Base-by-base conservation (phyloP, 768 basidiomycete species). In the Leccinum broughii region DNA sequence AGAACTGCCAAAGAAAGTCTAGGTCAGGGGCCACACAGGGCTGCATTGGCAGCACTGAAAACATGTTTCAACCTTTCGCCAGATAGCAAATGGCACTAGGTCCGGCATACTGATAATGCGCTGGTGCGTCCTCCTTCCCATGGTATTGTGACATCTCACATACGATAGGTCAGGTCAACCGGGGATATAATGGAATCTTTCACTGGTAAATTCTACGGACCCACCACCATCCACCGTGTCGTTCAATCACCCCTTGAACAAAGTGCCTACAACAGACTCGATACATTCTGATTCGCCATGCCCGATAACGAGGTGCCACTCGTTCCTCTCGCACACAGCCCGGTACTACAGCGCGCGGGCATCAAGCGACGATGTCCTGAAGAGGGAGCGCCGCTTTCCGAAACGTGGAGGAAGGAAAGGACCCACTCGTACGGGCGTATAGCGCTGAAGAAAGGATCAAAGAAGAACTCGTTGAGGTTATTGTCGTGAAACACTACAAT, bases 161-260 rank as follows among this genome's bases (percentile, higher is more conserved):
- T 13, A 11, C 15, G 20, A 34, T 51, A 14, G 30, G n/a, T 30
- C 30, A 86, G 86, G 78, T 84, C 13, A 75, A 79, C 81, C 0
- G 85, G 85, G 14, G 85, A 87, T n/a, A n/a, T n/a, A n/a, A n/a
- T 87, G 64, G 80, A 83, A 52, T 83, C 85, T 68, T 72, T 87
- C 11, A 83, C 82, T 1, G 84, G 85, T 0, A 84, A 84, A 1
- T 86, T 75, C 64, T 86, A 85, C 68, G 78, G 74, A 10, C 80
- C 79, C 6, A 87, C 79, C 6, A 87, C 85, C 1, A 82, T 86
- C 56, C 85, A 87, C 65, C 82, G 85, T 26, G 85, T 86, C 35
- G 72, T 84, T 17, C 81, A 81, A 66, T 86, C 85, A 2, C 85
- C 83, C 1, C 60, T 61, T 0, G 83, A 85, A 61, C 86, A 87